Evolutionary conservation across 1,284 basidiomycete species (phyloP), one percentile per base, ranked within the genome.

Genomic region (Fistulina hepatica): DNA sequence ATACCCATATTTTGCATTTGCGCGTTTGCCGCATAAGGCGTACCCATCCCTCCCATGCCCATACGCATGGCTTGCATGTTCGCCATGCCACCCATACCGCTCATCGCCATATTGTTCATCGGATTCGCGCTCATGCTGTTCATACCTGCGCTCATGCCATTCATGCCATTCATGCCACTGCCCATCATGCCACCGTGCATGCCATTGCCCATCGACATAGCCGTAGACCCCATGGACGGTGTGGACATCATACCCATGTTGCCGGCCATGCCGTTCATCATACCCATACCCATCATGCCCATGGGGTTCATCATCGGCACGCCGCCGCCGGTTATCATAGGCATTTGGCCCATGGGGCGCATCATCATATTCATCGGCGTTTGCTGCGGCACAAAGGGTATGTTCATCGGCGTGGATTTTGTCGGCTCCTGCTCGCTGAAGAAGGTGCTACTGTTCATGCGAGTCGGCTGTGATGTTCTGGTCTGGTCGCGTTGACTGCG

Each of bases 401-500:
- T 68, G 35, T 67, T 57, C 44, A 71, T 66, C 33, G 67, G 61
- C 21, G 64, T 40, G 17, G 37, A 21, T 20, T 17, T 16, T 23
- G 15, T 23, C 36, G 26, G 36, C 12, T 32, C 22, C 23, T 21
- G 21, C 63, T 36, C 55, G 50, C 40, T 55, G 59, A 40, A 56
- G 60, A 5, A 54, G 47, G 24, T 57, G 43, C 27, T 59, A 57
- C 5, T 39, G 2, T 53, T 46, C 21, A 60, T 52, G 27, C 48
- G 48, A 15, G 51, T 49, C 2, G 54, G 44, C 28, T 8, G 35
- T 36, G 33, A 31, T 42, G 36, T 39, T 38, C 45, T 56, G 39
- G 45, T 43, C 49, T 71, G 67, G 38, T 79, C 76, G 21, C 77
- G 70, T 48, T 79, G 75, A 43, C 67, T 74, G 43, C 83, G 72